Evolutionary conservation across 2,329 filamentous ascomycete genomes (phyloP).

Genomic region (Exutisphaerella laricina): DNA sequence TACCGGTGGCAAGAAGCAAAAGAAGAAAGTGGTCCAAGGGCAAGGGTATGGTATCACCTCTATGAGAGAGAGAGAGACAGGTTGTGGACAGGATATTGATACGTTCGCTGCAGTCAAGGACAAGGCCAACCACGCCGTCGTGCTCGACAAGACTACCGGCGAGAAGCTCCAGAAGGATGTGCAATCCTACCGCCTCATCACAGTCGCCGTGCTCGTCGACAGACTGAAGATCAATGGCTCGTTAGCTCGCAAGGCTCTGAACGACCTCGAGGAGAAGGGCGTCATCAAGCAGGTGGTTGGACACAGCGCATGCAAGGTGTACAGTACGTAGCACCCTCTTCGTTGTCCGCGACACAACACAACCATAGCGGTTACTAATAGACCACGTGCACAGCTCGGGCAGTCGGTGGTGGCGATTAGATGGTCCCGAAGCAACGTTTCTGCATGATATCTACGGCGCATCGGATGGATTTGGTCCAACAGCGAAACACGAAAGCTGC

Average conservation of each 20-base stretch:
- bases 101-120: slow-evolving; percentile 76
- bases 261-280: slow-evolving; percentile 95
- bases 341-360: neutral
- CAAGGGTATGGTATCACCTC: slow-evolving; percentile 32
- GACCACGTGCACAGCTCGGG: slow-evolving; percentile 18
- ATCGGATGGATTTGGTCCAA: slow-evolving; percentile 4
- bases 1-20: slow-evolving; percentile 70
- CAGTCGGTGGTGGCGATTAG: slow-evolving; percentile 25
- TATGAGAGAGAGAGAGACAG: neutral
- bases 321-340: slow-evolving; percentile 60
- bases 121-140: slow-evolving; percentile 99
- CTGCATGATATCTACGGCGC: slow-evolving; percentile 13
- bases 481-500: slow-evolving; percentile 1
- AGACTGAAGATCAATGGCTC: slow-evolving; percentile 99
- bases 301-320: slow-evolving; percentile 98
- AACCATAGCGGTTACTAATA: too few relatives aligned
- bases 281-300: slow-evolving; percentile 96
- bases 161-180: slow-evolving; percentile 99
- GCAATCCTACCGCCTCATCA: slow-evolving; percentile 99
- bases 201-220: slow-evolving; percentile 96
- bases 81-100: slow-evolving; percentile 20
- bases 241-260: slow-evolving; percentile 80
- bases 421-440: slow-evolving; percentile 7
- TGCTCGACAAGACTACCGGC: slow-evolving; percentile 95
- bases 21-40: slow-evolving; percentile 71